phyloP scores from a whole-genome alignment of 257 asterid species.

The Nicotiana obtusifolia region DNA sequence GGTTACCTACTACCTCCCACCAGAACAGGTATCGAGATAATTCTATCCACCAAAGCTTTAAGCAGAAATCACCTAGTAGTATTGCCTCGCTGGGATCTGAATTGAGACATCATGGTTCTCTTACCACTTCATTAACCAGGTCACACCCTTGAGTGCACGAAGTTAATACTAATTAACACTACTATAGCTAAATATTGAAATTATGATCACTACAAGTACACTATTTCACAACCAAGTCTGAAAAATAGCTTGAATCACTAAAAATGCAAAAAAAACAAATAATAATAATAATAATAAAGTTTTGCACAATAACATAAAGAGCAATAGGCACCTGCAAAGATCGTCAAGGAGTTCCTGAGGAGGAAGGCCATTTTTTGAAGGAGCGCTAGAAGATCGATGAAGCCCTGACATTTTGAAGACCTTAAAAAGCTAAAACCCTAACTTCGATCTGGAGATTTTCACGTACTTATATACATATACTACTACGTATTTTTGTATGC shows the following conservation, averaged over 20 bases:
- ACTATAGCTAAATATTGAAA: neutral
- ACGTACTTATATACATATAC: neutral
- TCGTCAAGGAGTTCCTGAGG: constrained; percentile 96
- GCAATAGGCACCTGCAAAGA: constrained; percentile 67
- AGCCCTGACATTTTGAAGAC: constrained; percentile 45
- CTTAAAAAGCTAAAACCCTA: constrained; percentile 12
- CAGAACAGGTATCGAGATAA: neutral
- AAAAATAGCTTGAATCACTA: neutral
- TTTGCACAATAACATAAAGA: neutral
- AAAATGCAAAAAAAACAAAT: no score
- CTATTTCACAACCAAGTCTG: neutral
- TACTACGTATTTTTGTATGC: neutral
- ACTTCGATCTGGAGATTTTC: constrained; percentile 10
- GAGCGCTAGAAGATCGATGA: constrained; percentile 54
- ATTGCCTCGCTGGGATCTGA: no score
- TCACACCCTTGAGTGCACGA: neutral
- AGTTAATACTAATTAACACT: neutral
- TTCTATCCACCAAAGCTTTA: neutral
- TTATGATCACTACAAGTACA: neutral
- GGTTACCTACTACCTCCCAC: neutral
- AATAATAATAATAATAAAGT: no score
- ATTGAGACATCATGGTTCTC: neutral
- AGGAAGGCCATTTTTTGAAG: constrained; percentile 72
- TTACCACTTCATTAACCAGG: neutral
- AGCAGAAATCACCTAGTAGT: no score